Evolutionary conservation across 2,329 filamentous ascomycete species (phyloP).

Genomic region (Nothopassalora personata): DNA sequence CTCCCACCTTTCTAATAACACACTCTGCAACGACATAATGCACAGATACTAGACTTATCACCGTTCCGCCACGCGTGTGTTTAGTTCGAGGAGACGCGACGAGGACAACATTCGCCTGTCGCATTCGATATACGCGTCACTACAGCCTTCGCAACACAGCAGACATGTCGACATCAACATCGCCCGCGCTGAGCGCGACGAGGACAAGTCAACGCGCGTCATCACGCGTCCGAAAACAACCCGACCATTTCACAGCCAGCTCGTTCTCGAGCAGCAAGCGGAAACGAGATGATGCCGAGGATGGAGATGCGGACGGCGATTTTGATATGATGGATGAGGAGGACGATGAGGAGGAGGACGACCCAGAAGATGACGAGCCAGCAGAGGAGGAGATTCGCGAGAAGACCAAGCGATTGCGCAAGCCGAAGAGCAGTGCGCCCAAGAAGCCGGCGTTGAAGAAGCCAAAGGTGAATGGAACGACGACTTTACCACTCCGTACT

Average conservation of each 20-base stretch:
- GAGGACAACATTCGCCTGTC: not conserved
- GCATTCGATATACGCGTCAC: slow-evolving; percentile 6
- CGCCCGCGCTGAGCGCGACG: slow-evolving; percentile 33
- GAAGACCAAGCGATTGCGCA: slow-evolving; percentile 27
- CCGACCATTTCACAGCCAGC: slow-evolving; percentile 29
- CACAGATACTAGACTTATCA: not conserved
- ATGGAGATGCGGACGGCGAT: slow-evolving; percentile 33
- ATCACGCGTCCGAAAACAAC: slow-evolving; percentile 43
- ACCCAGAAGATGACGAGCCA: slow-evolving; percentile 35
- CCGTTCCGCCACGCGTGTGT: not conserved
- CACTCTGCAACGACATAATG: not conserved
- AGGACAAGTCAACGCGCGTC: slow-evolving; percentile 57
- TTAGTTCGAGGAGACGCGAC: not conserved
- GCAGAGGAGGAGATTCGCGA: slow-evolving; percentile 49
- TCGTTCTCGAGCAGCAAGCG: slow-evolving; percentile 40
- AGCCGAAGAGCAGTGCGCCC: slow-evolving; percentile 29
- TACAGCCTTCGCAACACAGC: not conserved
- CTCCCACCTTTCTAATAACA: not conserved
- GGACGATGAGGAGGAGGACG: slow-evolving; percentile 33
- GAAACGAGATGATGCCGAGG: slow-evolving; percentile 39
- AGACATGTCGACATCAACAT: slow-evolving; percentile 18
- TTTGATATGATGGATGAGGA: slow-evolving; percentile 33
- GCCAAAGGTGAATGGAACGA: slow-evolving; percentile 50
- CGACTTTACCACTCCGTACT: slow-evolving; percentile 51
- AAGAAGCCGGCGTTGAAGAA: slow-evolving; percentile 47